Evolutionary conservation across 2,329 filamentous ascomycete species (phyloP).

Genomic region (Helminthosporium solani): DNA sequence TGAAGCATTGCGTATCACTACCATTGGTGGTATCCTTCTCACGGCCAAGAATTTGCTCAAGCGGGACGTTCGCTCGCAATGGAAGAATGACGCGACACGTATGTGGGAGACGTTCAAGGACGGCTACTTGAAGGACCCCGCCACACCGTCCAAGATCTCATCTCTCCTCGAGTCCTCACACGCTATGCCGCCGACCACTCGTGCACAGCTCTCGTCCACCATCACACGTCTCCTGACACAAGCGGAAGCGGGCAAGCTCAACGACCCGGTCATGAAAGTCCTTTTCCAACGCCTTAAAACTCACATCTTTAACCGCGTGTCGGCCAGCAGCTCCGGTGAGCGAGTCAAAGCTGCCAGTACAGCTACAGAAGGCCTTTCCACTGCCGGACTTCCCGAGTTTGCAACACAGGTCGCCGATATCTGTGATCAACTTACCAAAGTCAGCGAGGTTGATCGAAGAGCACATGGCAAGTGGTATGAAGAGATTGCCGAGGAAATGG

Average conservation of each 20-base stretch:
- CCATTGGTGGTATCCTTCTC: constrained; percentile 71
- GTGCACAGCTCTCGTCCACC: constrained; percentile 46
- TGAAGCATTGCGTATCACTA: constrained; percentile 65
- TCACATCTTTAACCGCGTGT: constrained; percentile 65
- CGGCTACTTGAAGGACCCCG: constrained; percentile 57
- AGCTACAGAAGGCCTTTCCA: constrained; percentile 68
- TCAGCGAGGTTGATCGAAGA: constrained; percentile 67
- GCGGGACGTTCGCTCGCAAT: constrained; percentile 73
- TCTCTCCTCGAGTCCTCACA: constrained; percentile 52
- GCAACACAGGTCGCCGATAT: constrained; percentile 68
- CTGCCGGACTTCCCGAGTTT: constrained; percentile 72
- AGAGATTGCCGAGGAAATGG: constrained; percentile 59
- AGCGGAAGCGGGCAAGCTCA: constrained; percentile 52
- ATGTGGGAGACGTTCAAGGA: constrained; percentile 69
- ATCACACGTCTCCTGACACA: constrained; percentile 55
- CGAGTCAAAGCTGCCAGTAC: constrained; percentile 68
- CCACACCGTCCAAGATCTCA: constrained; percentile 47
- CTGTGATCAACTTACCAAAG: constrained; percentile 65
- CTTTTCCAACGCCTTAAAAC: constrained; percentile 66
- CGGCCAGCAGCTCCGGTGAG: constrained; percentile 67
- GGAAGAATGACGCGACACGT: constrained; percentile 73
- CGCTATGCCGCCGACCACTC: constrained; percentile 51
- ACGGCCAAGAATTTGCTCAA: constrained; percentile 83
- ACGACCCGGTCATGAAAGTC: constrained; percentile 65
- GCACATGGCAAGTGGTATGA: constrained; percentile 73